phyloP scores from a whole-genome alignment of 2,329 filamentous ascomycete species.

The Nemania diffusa region DNA sequence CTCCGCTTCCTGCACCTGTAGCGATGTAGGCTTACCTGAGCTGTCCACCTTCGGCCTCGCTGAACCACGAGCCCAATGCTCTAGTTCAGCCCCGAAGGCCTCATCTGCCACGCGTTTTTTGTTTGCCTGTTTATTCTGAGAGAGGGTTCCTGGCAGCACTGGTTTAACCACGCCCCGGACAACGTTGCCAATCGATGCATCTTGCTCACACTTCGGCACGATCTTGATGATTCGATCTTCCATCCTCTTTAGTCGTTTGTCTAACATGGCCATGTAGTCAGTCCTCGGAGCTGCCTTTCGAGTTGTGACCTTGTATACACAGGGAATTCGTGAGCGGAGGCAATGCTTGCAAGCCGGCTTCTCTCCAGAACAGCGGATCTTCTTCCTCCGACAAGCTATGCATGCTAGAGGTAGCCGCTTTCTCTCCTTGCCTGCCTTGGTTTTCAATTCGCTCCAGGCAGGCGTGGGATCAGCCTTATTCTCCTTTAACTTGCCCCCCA shows the following conservation, averaged over 20 bases:
- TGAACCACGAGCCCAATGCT: slow-evolving; percentile 78
- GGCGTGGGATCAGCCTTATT: slow-evolving; percentile 69
- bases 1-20: slow-evolving; percentile 72
- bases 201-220: slow-evolving; percentile 86
- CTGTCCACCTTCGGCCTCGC: slow-evolving; percentile 61
- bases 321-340: slow-evolving; percentile 88
- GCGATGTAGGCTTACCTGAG: slow-evolving; percentile 62
- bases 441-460: slow-evolving; percentile 85
- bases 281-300: slow-evolving; percentile 93
- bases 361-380: slow-evolving; percentile 97
- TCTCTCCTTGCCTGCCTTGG: slow-evolving; percentile 93
- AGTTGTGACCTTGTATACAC: slow-evolving; percentile 96
- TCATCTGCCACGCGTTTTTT: slow-evolving; percentile 90
- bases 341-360: slow-evolving; percentile 98
- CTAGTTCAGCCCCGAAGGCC: slow-evolving; percentile 84
- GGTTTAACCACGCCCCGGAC: slow-evolving; percentile 88
- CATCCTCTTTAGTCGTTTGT: slow-evolving; percentile 95
- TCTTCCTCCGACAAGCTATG: slow-evolving; percentile 95
- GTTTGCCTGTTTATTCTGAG: slow-evolving; percentile 62
- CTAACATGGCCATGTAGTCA: slow-evolving; percentile 99
- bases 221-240: slow-evolving; percentile 97
- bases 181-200: slow-evolving; percentile 70
- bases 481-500: slow-evolving; percentile 64
- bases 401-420: slow-evolving; percentile 93
- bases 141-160: slow-evolving; percentile 66